Conservation (phyloP, 2,329 filamentous ascomycete genomes). For the Cladosporium phlei region DNA sequence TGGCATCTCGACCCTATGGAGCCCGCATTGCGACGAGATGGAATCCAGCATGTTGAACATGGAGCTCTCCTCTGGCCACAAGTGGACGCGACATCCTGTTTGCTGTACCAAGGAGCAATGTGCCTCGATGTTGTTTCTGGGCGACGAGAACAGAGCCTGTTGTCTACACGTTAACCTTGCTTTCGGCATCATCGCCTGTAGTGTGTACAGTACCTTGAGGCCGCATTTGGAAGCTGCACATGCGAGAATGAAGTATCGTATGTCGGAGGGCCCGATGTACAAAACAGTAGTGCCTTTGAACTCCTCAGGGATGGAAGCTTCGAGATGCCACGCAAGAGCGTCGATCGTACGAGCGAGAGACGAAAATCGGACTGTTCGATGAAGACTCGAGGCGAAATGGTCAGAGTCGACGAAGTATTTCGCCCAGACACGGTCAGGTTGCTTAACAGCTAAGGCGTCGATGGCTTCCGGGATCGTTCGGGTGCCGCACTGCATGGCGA, state of each 20-base stretch:
- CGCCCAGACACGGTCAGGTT: not conserved
- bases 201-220: not conserved
- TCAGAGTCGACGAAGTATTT: not conserved
- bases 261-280: slow-evolving; percentile 16
- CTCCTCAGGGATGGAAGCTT: not conserved
- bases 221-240: slow-evolving; percentile 15
- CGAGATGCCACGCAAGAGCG: not conserved
- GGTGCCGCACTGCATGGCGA: not conserved
- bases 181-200: not conserved
- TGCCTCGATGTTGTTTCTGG: slow-evolving; percentile 14
- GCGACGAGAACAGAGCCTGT: slow-evolving; percentile 14
- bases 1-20: not conserved
- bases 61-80: not conserved
- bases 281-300: slow-evolving; percentile 3
- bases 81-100: slow-evolving; percentile 6
- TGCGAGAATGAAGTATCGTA: slow-evolving; percentile 16
- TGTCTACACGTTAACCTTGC: not conserved
- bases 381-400: not conserved
- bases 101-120: slow-evolving; percentile 9
- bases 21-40: not conserved
- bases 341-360: not conserved
- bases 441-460: not conserved
- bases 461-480: not conserved
- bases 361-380: not conserved
- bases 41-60: not conserved